Base-by-base conservation (phyloP, 441 rosid species). In the Raphanus hybrid region DNA sequence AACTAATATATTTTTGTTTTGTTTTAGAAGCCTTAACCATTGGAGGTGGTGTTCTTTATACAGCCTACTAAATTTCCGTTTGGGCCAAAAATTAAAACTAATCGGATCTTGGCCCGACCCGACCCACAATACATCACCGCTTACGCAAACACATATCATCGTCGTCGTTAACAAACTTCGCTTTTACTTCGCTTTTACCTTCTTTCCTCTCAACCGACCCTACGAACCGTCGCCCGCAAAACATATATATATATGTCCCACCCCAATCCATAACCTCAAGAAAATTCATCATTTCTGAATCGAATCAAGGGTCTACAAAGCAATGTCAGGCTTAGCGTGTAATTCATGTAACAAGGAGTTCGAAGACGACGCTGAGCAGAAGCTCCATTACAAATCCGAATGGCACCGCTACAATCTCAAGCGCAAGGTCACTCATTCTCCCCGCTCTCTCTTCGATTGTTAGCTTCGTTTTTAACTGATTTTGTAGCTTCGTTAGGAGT, bases 401-500 rank as follows among this genome's bases (percentile, higher is more conserved):
- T 94, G 97, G 99, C 98, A 95, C 85, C 94, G 94, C 72, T 94
- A 94, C 89, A 92, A 91, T 83, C 91, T 92, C 82, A 94, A 94
- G 82, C 99, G 97, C 89, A 92, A 92, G 57, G 57, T 50, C 12
- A 41, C 3, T 41, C 1, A 8, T 29, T 27, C 3, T 27, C 32
- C 32, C 4, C 32, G 39, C 2, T 1, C 8, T 35, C 18, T 35
- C 39, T 35, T 35, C 39, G 39, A 4, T 27, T 27, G 18, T 27
- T 27, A 27, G 23, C 23, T 20, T 20, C 23, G 23, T 20, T 20
- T 20, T 20, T 20, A 20, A 20, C n/a, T n/a, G n/a, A n/a, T n/a
- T n/a, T 20, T 2, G 26, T 23, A 23, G 26, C 26, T 23, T 23
- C 26, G 26, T 23, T 23, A 18, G 20, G 20, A 18, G 20, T 18